Evolutionary conservation across 2,329 filamentous ascomycete genomes (phyloP), one percentile per base, ranked within the genome.

Genomic region (Monosporascus sp.): DNA sequence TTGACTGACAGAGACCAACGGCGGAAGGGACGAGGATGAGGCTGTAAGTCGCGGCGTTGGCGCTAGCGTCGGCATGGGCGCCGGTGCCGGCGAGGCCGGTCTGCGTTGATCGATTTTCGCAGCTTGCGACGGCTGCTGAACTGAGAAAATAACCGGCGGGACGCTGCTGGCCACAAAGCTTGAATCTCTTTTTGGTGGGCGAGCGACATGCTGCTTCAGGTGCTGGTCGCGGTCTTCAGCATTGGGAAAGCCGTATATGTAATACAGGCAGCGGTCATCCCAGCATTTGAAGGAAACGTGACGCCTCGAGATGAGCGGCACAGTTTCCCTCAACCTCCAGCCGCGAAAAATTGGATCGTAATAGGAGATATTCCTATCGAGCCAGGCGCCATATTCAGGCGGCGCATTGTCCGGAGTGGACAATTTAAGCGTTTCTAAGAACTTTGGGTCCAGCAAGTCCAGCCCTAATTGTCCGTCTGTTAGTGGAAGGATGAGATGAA

Each of bases 211-310:
- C 51, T 78, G 70, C 55, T 69, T 73, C 41, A 71, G 62, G 62
- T 84, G 81, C 37, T 70, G 70, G 51, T 82, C 78, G 50, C 79
- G 74, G 55, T 82, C 79, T 50, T 77, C 69, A 38, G 69, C 70
- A 52, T 72, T 76, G 37, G 70, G 62, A 61, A 83, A 82, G 31
- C 81, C 81, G 57, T 83, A 84, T 38, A 83, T 75, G 64, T 82
- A 83, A 63, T 80, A 75, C 54, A 80, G 67, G 60, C 81, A 84
- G 52, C 71, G 71, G 50, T 82, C 76, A 56, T 82, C 71, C 66
- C 71, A 76, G 65, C 81, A 84, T 64, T 80, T 83, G 65, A 77
- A 77, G 11, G 77, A 76, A 48, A 68, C 67, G 41, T 70, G 67
- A 37, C 61, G 64, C 48, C 70, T 68, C 42, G 66, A 65, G 42